Conservation (phyloP, 129 eudicot species). For the sunflower (Helianthus annuus) region DNA sequence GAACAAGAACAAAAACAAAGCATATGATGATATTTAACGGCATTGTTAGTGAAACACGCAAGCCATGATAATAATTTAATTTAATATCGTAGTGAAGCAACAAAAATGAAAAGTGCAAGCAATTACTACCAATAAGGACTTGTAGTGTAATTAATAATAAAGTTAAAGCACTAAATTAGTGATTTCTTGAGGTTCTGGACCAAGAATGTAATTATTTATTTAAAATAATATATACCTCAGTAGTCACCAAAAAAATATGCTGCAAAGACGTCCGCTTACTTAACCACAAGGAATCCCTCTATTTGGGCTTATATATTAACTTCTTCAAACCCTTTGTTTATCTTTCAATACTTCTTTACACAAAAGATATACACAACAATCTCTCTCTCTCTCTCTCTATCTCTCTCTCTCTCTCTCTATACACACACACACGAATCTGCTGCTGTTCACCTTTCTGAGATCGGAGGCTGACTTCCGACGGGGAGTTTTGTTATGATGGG, state of each 20-base stretch:
- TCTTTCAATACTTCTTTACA: conserved; percentile 11
- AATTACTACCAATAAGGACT: not conserved
- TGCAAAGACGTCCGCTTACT: not conserved
- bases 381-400: conserved; percentile 3
- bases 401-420: not conserved
- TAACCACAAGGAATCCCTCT: not conserved
- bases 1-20: too few relatives aligned
- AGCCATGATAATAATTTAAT: too few relatives aligned
- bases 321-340: conserved; percentile 26
- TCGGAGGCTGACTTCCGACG: not conserved
- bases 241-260: not conserved
- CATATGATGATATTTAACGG: too few relatives aligned
- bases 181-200: not conserved
- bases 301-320: conserved; percentile 27
- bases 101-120: too few relatives aligned
- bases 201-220: not conserved
- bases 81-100: too few relatives aligned
- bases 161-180: not conserved
- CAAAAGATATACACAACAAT: not conserved
- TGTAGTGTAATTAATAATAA: not conserved
- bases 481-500: conserved; percentile 49
- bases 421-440: not conserved
- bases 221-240: not conserved
- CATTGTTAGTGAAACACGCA: too few relatives aligned
- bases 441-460: conserved; percentile 2